phyloP scores from a whole-genome alignment of 108 stramenopile genomes.

The Cylindrotheca closterium region DNA sequence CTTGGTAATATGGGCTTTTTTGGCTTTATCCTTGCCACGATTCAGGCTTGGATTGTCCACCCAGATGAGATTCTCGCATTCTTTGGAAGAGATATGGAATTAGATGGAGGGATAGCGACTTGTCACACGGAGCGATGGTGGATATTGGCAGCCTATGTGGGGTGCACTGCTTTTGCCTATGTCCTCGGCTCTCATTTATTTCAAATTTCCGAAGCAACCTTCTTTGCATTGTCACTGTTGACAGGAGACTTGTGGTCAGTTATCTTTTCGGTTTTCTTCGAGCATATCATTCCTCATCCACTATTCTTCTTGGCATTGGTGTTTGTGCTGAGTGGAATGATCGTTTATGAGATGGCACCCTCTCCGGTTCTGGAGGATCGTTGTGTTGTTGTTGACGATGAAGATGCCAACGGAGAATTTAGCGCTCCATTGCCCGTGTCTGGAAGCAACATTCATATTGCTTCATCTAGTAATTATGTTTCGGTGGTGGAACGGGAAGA shows the following conservation, averaged over 20 bases:
- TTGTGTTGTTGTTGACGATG: too few species aligned
- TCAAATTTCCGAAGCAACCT: conserved; percentile 66
- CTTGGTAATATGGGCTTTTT: conserved; percentile 83
- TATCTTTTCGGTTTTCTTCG: conserved; percentile 75
- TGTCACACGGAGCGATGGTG: conserved; percentile 27
- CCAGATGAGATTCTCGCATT: conserved; percentile 46
- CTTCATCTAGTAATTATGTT: too few species aligned
- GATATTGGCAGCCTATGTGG: conserved; percentile 57
- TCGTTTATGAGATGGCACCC: conserved; percentile 89
- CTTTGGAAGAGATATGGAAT: conserved; percentile 18
- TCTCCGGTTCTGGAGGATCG: conserved; percentile 41
- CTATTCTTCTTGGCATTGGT: conserved; percentile 85
- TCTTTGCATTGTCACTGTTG: conserved; percentile 84
- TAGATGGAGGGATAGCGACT: too few species aligned
- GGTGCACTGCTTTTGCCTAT: conserved; percentile 52
- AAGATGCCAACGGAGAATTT: too few species aligned
- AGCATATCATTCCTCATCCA: conserved; percentile 65
- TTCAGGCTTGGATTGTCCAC: conserved; percentile 75
- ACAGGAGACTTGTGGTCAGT: conserved; percentile 95
- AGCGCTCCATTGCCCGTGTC: too few species aligned
- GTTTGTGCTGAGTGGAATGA: conserved; percentile 80
- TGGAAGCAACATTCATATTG: too few species aligned
- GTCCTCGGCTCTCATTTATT: conserved; percentile 65
- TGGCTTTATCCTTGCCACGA: conserved; percentile 61
- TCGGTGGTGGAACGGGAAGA: too few species aligned